Percentiles rank a stretch among this genome's conserved stretches.
phyloP scores from a whole-genome alignment of 2,329 filamentous ascomycete genomes.

The Rachicladosporium sp. region DNA sequence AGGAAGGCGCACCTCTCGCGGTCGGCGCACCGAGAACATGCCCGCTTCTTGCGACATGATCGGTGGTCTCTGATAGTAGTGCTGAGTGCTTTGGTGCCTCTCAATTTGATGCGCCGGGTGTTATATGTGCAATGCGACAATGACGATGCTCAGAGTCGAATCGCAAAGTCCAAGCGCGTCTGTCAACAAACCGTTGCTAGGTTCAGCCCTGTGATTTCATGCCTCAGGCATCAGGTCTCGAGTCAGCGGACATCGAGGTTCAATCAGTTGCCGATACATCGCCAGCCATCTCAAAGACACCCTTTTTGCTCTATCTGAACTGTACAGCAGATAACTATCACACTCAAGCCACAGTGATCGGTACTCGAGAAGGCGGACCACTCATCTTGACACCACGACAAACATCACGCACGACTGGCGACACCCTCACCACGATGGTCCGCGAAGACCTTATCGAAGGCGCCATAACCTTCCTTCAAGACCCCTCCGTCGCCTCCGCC shows the following conservation, averaged over 20 bases:
- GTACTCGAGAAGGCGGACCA: too few species aligned
- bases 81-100: not conserved
- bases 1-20: conserved; percentile 60
- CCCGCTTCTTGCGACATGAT: conserved; percentile 78
- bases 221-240: too few species aligned
- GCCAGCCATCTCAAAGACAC: too few species aligned
- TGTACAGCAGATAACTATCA: too few species aligned
- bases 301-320: too few species aligned
- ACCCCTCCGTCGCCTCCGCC: conserved; percentile 78
- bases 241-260: too few species aligned
- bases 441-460: conserved; percentile 86
- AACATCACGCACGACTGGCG: too few species aligned
- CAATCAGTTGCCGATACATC: too few species aligned
- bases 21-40: conserved; percentile 82
- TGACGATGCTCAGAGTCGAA: not conserved
- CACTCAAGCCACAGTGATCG: too few species aligned
- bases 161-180: conserved; percentile 1
- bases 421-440: conserved; percentile 52
- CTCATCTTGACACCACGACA: too few species aligned
- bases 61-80: not conserved
- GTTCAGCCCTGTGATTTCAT: too few species aligned
- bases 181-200: conserved; percentile 6
- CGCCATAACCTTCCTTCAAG: conserved; percentile 62
- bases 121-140: conserved; percentile 5
- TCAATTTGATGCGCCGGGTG: not conserved